A percentile compares a stretch with the other conserved stretches of the same genome.
Conservation (phyloP, 2,329 filamentous ascomycete species). For the Apiospora marii region DNA sequence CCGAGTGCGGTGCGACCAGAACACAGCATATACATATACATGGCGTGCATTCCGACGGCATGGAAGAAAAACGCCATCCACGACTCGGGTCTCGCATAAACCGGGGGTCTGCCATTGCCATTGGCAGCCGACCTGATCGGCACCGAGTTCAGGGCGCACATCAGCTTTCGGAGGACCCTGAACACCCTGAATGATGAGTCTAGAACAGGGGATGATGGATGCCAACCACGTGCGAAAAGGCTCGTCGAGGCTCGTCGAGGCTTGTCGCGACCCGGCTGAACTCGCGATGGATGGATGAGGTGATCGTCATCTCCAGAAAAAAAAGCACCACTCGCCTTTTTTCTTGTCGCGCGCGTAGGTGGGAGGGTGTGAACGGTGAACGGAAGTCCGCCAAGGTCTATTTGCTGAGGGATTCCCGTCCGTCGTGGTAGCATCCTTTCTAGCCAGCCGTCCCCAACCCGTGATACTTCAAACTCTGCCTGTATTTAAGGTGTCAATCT, state of each 20-base stretch:
- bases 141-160: neutral
- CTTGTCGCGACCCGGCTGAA: neutral
- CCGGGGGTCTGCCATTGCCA: too few species aligned
- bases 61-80: slow-evolving; percentile 33
- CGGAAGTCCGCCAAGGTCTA: neutral
- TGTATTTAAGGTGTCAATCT: neutral
- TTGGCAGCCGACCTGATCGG: neutral
- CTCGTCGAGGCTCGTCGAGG: neutral
- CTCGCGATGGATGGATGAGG: neutral
- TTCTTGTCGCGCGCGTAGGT: neutral
- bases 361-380: neutral
- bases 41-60: neutral
- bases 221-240: neutral
- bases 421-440: neutral
- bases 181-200: neutral
- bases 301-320: neutral
- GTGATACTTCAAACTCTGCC: neutral
- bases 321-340: neutral
- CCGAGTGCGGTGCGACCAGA: slow-evolving; percentile 1
- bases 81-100: neutral
- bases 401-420: neutral
- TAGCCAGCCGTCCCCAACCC: neutral
- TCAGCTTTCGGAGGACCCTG: neutral
- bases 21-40: neutral
- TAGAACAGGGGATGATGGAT: neutral